phyloP scores from a whole-genome alignment of 176 grass and related monocot species.

The Metroxylon sagu region DNA sequence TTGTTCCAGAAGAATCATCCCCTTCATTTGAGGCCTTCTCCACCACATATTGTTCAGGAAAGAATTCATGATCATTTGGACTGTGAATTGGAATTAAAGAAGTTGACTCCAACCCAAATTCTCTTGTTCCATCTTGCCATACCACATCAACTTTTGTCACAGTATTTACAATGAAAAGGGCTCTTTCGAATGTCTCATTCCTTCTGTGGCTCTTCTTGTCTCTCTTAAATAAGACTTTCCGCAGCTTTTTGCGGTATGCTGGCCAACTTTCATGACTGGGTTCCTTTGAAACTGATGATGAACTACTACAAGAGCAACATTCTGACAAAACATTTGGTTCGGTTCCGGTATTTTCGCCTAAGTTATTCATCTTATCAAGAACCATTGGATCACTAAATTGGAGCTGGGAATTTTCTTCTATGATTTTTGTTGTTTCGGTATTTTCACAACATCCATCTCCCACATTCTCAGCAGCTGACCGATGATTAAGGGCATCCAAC shows the following conservation, averaged over 20 bases:
- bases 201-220: slow-evolving; percentile 73
- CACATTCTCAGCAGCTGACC: no score
- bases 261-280: slow-evolving; percentile 46
- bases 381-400: no score
- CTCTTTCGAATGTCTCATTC: slow-evolving; percentile 73
- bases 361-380: no score
- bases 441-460: no score
- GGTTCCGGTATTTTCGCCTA: no score
- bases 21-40: slow-evolving; percentile 70
- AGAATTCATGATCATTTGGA: slow-evolving; percentile 89
- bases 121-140: slow-evolving; percentile 84
- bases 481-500: no score
- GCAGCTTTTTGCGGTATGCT: slow-evolving; percentile 52
- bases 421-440: no score
- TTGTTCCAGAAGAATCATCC: slow-evolving; percentile 53
- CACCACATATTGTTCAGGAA: slow-evolving; percentile 78
- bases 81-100: slow-evolving; percentile 76
- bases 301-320: slow-evolving; percentile 15
- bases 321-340: slow-evolving; percentile 1
- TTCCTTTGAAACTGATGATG: slow-evolving; percentile 39
- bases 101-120: slow-evolving; percentile 44
- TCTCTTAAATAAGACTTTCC: slow-evolving; percentile 61
- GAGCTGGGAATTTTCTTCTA: no score
- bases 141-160: slow-evolving; percentile 66
- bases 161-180: slow-evolving; percentile 64